These are phyloP conservation scores for Magnolia changhungtana DNA, from an alignment of 164 flowering plant species.

Conservation along the genomic window DNA sequence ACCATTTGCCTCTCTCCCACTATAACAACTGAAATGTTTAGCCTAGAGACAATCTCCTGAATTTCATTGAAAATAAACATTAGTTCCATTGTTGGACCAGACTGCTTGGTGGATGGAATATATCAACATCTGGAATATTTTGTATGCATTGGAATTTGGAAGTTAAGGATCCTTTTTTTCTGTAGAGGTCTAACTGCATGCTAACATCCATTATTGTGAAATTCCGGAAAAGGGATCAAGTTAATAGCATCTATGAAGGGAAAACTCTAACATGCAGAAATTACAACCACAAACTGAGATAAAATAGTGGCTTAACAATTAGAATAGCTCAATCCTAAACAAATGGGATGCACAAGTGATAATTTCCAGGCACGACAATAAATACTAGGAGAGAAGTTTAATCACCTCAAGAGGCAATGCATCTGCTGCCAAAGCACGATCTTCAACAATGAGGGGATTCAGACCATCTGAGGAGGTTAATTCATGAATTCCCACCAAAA, in stretches of 20 bases:
- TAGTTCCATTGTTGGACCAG: no score
- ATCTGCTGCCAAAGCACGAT: slow-evolving; percentile 95
- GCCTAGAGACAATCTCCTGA: no score
- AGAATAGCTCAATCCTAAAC: neutral
- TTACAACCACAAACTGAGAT: neutral
- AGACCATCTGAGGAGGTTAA: slow-evolving; percentile 86
- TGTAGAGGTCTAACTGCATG: no score
- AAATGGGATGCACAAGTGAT: neutral
- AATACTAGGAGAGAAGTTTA: slow-evolving; percentile 3
- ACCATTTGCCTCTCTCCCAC: no score
- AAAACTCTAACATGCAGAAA: neutral
- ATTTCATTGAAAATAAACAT: no score
- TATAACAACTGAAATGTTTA: no score
- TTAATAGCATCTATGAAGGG: neutral
- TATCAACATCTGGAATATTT: no score
- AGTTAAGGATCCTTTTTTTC: no score
- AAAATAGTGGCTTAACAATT: neutral
- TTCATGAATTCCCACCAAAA: slow-evolving; percentile 91
- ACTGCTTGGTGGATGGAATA: no score
- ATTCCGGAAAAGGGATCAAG: no score
- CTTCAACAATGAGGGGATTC: slow-evolving; percentile 87
- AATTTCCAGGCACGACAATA: neutral
- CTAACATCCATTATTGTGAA: no score
- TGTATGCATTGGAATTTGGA: no score
- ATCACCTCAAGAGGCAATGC: slow-evolving; percentile 89